Evolutionary conservation across 2,329 filamentous ascomycete species (phyloP), one percentile per base, ranked within the genome.

Genomic region (Domatiomyces globalis): DNA sequence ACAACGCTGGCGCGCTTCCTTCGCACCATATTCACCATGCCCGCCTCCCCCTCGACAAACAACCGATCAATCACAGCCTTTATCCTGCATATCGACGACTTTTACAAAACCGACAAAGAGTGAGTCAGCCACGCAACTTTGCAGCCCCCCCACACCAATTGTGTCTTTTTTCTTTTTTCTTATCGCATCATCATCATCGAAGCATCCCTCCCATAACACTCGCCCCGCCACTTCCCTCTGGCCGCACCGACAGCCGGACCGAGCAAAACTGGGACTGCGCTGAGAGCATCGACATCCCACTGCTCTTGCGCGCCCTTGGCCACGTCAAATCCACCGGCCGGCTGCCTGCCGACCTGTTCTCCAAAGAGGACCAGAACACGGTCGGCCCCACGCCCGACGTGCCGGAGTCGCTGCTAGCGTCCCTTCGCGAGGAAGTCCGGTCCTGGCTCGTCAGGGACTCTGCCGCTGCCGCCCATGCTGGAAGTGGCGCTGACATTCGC

Each of bases 21-120:
- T 17, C 81, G 87, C 53, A 81, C 86, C 63, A 82, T 94, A 58
- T 88, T 95, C 62, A 82, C 82, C 7, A 58, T 62, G 10, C 45
- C 53, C 9, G 46, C 47, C 45, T 51, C 20, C 60, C 25, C 67
- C 7, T 61, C 59, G 4, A 63, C 68, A 0, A 46, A 20, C 2
- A 18, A 39, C 39, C 33, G 25, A 39, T 25, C 39, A 42, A 29
- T 49, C 20, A 55, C 29, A 12, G 67, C 20, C 15, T 90, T 88
- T 63, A 85, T 96, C 62, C 76, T 98, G 19, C 92, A 98, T 66
- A 81, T 95, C 66, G 92, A 98, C 71, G 92, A 98, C 68, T 98
- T 96, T 66, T 98, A 95, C 71, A 81, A 80, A 58, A 74, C 85
- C 1, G 90, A 96, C 64, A 69, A 76, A 27, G 76, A 87, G 77